Evolutionary conservation across 1,284 basidiomycete species (phyloP).

Genomic region (Puccinia coronata): DNA sequence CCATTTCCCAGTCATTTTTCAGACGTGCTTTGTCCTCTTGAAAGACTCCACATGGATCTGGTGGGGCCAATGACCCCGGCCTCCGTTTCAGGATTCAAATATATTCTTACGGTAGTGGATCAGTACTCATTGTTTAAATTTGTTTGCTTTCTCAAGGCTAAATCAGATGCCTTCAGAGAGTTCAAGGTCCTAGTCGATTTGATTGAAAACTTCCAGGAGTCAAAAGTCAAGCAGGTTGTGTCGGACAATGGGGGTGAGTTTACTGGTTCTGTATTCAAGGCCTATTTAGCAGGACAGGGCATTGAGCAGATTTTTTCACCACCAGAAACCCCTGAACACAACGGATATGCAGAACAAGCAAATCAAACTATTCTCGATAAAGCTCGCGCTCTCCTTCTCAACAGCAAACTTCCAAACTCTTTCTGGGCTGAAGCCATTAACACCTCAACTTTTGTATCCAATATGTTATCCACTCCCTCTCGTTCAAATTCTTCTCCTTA

Average conservation of each 20-base stretch:
- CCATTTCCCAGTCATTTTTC: slow-evolving; percentile 1
- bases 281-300: background rate
- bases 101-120: background rate
- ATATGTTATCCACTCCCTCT: too few relatives aligned
- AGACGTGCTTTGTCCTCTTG: background rate
- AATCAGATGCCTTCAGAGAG: background rate
- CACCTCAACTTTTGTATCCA: too few relatives aligned
- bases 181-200: background rate
- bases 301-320: background rate
- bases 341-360: slow-evolving; percentile 21
- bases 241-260: slow-evolving; percentile 59
- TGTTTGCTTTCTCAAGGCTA: background rate
- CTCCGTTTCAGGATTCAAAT: background rate
- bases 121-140: slow-evolving; percentile 1
- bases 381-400: too few relatives aligned
- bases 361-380: background rate
- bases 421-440: too few relatives aligned
- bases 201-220: background rate
- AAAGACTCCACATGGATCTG: background rate
- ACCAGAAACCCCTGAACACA: slow-evolving; percentile 23
- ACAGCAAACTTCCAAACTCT: too few relatives aligned
- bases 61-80: background rate
- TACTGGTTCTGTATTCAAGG: background rate
- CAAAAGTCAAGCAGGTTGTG: slow-evolving; percentile 57
- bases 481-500: too few relatives aligned